Evolutionary conservation across 768 basidiomycete species (phyloP).

Genomic region (Auriscalpium vulgare): DNA sequence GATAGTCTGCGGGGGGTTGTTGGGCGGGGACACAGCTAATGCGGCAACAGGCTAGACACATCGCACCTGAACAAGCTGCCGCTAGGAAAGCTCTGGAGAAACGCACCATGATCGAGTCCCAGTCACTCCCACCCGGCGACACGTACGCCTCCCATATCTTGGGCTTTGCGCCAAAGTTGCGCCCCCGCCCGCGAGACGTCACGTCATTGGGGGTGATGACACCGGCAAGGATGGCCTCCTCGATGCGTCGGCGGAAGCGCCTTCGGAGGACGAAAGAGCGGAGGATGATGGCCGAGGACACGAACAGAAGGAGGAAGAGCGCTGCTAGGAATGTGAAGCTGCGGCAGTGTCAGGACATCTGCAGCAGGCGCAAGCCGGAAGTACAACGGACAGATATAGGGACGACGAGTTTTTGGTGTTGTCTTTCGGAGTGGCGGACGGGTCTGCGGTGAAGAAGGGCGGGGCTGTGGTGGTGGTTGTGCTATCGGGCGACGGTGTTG

Average conservation of each 20-base stretch:
- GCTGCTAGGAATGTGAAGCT: conserved; percentile 72
- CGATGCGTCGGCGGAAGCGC: conserved; percentile 44
- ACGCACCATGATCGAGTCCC: conserved; percentile 45
- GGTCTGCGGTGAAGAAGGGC: neutral
- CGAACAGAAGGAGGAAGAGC: conserved; percentile 54
- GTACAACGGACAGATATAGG: conserved; percentile 15
- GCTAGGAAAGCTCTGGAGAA: neutral
- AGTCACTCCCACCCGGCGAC: conserved; percentile 25
- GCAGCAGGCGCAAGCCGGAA: neutral
- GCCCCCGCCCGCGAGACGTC: conserved; percentile 25
- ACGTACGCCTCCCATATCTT: conserved; percentile 42
- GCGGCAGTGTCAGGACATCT: neutral
- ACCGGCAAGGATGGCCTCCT: conserved; percentile 46
- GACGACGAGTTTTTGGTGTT: conserved; percentile 13
- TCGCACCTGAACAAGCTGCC: neutral
- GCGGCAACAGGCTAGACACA: conserved; percentile 11
- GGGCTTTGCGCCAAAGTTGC: conserved; percentile 40
- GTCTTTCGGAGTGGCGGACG: neutral
- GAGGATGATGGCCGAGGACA: conserved; percentile 56
- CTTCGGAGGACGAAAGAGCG: conserved; percentile 56
- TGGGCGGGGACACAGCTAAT: neutral
- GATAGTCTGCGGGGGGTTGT: neutral
- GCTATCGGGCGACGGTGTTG: neutral
- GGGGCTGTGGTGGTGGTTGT: neutral
- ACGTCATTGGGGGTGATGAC: conserved; percentile 31